These are phyloP conservation scores for Aurantiochytrium sp. DNA, from an alignment of 108 stramenopile species.

Conservation along the genomic window DNA sequence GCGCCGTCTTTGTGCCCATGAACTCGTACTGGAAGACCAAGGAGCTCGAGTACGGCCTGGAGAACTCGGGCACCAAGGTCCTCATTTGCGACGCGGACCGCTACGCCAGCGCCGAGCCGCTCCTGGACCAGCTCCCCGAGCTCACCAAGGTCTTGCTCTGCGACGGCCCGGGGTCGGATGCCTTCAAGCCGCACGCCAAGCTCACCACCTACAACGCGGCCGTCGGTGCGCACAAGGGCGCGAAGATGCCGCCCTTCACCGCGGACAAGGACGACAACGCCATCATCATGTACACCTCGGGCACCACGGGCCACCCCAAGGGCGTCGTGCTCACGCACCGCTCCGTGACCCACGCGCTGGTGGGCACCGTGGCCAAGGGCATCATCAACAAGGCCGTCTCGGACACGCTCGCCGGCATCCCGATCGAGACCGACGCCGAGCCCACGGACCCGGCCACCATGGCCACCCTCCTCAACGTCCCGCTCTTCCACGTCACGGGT, in stretches of 20 bases:
- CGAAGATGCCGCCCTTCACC: background rate
- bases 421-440: background rate
- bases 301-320: slow-evolving; percentile 45
- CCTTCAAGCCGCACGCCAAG: background rate
- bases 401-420: background rate
- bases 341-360: slow-evolving; percentile 42
- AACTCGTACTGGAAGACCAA: background rate
- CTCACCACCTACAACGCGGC: background rate
- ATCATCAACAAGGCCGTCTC: background rate
- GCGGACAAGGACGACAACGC: background rate
- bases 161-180: background rate
- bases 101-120: background rate
- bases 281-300: slow-evolving; percentile 42
- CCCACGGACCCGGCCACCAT: background rate
- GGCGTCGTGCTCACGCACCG: slow-evolving; percentile 42
- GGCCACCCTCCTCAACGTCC: background rate
- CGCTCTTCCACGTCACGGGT: slow-evolving; percentile 18
- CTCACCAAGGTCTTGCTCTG: background rate
- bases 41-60: background rate
- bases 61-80: background rate
- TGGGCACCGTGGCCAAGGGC: slow-evolving; percentile 28
- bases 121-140: background rate
- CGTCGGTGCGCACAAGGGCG: background rate
- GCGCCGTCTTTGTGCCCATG: background rate
- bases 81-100: background rate